Conservation (phyloP, 2,329 filamentous ascomycete species). For the Aaosphaeria pasadenensis region DNA sequence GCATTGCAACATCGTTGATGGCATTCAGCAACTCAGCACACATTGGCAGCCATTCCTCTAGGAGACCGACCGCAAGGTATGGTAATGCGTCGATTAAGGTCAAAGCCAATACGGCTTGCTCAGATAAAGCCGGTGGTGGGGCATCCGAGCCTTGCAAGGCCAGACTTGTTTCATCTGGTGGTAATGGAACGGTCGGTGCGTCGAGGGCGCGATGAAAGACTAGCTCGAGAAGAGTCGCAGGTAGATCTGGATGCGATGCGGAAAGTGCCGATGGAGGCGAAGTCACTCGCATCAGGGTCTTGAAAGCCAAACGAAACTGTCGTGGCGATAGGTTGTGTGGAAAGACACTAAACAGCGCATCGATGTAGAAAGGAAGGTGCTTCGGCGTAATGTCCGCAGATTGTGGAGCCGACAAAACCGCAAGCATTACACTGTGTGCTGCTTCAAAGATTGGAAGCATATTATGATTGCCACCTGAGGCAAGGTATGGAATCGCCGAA, state of each 20-base stretch:
- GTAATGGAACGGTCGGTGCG: slow-evolving; percentile 47
- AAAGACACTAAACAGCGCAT: slow-evolving; percentile 76
- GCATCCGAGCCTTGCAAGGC: slow-evolving; percentile 33
- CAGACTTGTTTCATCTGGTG: slow-evolving; percentile 38
- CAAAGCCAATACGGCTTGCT: slow-evolving; percentile 73
- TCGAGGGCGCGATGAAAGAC: slow-evolving; percentile 62
- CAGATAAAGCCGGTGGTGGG: slow-evolving; percentile 55
- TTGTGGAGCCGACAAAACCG: slow-evolving; percentile 75
- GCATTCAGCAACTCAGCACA: slow-evolving; percentile 65
- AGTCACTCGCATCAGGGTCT: slow-evolving; percentile 77
- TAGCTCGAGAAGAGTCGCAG: slow-evolving; percentile 77
- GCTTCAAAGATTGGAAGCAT: slow-evolving; percentile 79
- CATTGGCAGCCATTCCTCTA: slow-evolving; percentile 79
- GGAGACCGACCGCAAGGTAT: slow-evolving; percentile 63
- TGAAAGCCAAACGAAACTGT: slow-evolving; percentile 87
- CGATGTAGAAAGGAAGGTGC: slow-evolving; percentile 79
- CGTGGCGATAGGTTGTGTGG: slow-evolving; percentile 73
- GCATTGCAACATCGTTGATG: slow-evolving; percentile 61
- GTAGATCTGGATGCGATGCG: slow-evolving; percentile 70
- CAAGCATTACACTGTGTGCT: slow-evolving; percentile 77
- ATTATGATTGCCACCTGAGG: slow-evolving; percentile 54
- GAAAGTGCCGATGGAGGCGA: slow-evolving; percentile 76
- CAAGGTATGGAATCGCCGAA: slow-evolving; percentile 72
- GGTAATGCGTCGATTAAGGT: slow-evolving; percentile 78
- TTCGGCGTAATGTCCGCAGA: slow-evolving; percentile 68